A percentile compares a stretch with the other conserved stretches of the same genome.
phyloP scores from a whole-genome alignment of 768 basidiomycete species.

The Auricularia auricula-judae region DNA sequence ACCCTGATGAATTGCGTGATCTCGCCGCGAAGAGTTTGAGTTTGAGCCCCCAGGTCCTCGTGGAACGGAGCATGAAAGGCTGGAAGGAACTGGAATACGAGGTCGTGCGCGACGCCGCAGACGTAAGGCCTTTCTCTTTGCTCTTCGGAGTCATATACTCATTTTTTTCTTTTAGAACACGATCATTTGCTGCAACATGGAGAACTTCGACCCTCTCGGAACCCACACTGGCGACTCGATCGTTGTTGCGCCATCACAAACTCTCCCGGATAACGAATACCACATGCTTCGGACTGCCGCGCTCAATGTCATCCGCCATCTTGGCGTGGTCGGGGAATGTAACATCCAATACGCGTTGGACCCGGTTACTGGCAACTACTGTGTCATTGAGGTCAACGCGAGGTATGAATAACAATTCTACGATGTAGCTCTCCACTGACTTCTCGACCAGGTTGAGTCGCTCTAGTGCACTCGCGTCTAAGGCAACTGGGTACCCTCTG shows the following conservation, averaged over 20 bases:
- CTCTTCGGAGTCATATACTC: neutral
- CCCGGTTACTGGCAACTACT: constrained; percentile 85
- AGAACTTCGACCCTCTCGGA: constrained; percentile 98
- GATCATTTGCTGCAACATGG: constrained; percentile 99
- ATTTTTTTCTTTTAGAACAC: constrained; percentile 54
- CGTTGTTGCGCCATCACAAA: constrained; percentile 97
- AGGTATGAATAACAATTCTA: constrained; percentile 35
- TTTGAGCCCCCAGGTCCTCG: constrained; percentile 63
- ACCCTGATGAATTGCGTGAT: constrained; percentile 90
- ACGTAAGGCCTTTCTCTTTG: constrained; percentile 40
- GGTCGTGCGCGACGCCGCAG: constrained; percentile 94
- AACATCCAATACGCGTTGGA: constrained; percentile 99
- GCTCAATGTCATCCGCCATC: constrained; percentile 86
- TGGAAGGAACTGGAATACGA: constrained; percentile 99
- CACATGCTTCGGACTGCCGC: constrained; percentile 98
- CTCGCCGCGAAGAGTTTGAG: constrained; percentile 84
- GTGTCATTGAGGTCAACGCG: constrained; percentile 97
- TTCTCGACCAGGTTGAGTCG: constrained; percentile 48
- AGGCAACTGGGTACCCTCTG: constrained; percentile 97
- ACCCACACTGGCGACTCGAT: constrained; percentile 99
- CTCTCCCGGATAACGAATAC: constrained; percentile 93
- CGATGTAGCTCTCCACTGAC: neutral
- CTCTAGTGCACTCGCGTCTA: constrained; percentile 91
- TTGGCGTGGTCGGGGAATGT: constrained; percentile 89
- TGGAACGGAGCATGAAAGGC: constrained; percentile 97